Base-by-base conservation (phyloP, 495 filamentous ascomycete genomes). In the Aspergillus kassunensis region DNA sequence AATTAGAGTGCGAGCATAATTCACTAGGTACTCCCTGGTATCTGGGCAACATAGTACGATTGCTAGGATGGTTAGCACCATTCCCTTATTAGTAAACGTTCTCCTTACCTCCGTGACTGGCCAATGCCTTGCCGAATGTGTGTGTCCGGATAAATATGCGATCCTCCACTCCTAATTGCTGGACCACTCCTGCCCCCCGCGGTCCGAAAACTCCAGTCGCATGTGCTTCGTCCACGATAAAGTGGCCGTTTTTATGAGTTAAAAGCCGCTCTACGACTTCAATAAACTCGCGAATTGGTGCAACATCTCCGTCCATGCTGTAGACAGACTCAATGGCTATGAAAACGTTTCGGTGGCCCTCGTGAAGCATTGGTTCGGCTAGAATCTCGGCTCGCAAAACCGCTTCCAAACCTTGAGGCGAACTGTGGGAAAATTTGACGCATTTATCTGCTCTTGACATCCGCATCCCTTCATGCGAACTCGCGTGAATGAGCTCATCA, bases 181-280 rank as follows among this genome's bases (percentile, higher is more conserved):
- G 82, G 0, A 91, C 87, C 4, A 89, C 66, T 0, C 89, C 88
- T 1, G 80, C 71, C 0, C 89, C 89, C 0, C 71, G 53, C 0
- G 72, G 67, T 0, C 88, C 89, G 49, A 84, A 75, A 0, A 86
- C 71, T 1, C 89, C 89, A 8, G 83, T 86, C 0, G 82, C 78
- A 65, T 93, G 89, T 3, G 88, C 89, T 65, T 93, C 89, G 54
- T 93, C 89, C 6, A 93, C 83, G 30, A 89, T 73, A 16, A 91
- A 76, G 60, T 87, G 77, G 5, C 77, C 85, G 61, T 88, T 88
- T 2, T 70, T 69, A 0, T 39, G 35, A 6, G 82, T 81, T 0
- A 90, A 69, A 5, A 81, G 54, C 1, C 65, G 62, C 44, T 90
- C 77, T 0, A 85, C 79, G 1, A 77, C 57, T 6, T 69, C 58